Percentiles rank a stretch among this genome's conserved stretches.
These are phyloP conservation scores for Diutina rugosa DNA, from an alignment of 1,139 yeast species.

Conservation along the genomic window DNA sequence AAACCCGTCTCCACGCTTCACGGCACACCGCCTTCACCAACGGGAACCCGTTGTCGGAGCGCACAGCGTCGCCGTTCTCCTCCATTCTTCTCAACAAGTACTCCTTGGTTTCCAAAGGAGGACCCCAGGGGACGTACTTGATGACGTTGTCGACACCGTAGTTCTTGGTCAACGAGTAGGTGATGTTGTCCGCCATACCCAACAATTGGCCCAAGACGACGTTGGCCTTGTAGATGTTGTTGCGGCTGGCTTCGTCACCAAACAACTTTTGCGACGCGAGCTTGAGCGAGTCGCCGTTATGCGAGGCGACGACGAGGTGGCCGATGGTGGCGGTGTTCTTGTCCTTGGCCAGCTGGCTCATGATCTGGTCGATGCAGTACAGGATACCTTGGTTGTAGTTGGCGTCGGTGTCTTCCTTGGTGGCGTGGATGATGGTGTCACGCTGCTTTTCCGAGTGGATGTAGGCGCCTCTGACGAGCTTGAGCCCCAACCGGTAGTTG, in stretches of 20 bases:
- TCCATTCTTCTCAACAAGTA: slow-evolving; percentile 83
- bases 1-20: slow-evolving; percentile 1
- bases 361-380: slow-evolving; percentile 49
- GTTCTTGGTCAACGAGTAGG: slow-evolving; percentile 56
- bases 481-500: slow-evolving; percentile 70
- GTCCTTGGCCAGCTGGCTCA: slow-evolving; percentile 19
- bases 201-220: slow-evolving; percentile 82
- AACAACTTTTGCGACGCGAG: slow-evolving; percentile 45
- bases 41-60: slow-evolving; percentile 77
- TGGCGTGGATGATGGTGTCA: slow-evolving; percentile 49
- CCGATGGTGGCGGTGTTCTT: slow-evolving; percentile 47
- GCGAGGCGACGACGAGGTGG: slow-evolving; percentile 87
- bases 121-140: slow-evolving; percentile 98
- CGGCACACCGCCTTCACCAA: slow-evolving; percentile 42
- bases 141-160: slow-evolving; percentile 64
- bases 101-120: slow-evolving; percentile 86
- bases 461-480: slow-evolving; percentile 96
- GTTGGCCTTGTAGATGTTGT: slow-evolving; percentile 36
- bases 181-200: slow-evolving; percentile 93
- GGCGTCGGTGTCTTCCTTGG: slow-evolving; percentile 65
- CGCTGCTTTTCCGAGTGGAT: slow-evolving; percentile 80
- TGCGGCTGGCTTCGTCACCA: slow-evolving; percentile 9
- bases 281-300: slow-evolving; percentile 69
- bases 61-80: slow-evolving; percentile 94
- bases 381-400: slow-evolving; percentile 66